Evolutionary conservation across 805 yeast species (phyloP), one percentile per base, ranked within the genome.

Genomic region (Yamadazyma akitaensis): DNA sequence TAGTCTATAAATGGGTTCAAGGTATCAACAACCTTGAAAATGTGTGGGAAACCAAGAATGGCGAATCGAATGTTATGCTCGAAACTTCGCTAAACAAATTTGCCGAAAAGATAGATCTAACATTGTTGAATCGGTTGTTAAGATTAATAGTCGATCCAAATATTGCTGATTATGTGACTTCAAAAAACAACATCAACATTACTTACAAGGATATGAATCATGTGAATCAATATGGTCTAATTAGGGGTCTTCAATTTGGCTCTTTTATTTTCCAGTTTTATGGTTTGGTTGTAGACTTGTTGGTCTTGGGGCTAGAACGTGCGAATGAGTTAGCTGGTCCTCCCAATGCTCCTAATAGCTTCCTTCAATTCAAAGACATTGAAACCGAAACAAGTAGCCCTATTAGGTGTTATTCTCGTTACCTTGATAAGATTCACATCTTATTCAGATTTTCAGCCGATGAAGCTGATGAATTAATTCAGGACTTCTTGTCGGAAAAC

Each of bases 201-300:
- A 76, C 89, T 1, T 95, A 84, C 65, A 94, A 94, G 63, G 99
- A 94, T 61, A 94, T 94, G 99, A 85, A 82, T 51, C 96, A 90
- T 62, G 83, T 88, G 16, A 92, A 94, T 65, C 89, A 86, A 56
- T 82, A 82, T 60, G 99, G 99, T 17, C 64, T 94, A 47, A 67
- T 94, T 14, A 77, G 96, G 40, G 99, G 99, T 7, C 68, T 94
- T 14, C 96, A 88, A 58, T 94, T 91, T 63, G 80, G 97, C 0
- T 82, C 97, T 0, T 94, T 92, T 64, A 81, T 94, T 3, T 82
- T 79, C 58, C 99, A 94, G 63, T 91, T 82, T 64, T 94, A 94
- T 64, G 97, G 97, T 3, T 68, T 94, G 40, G 82, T 86, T 37
- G 67, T 88, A 21, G 99, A 94, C 69, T 66, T 94, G 49, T 73